Evolutionary conservation across 2,329 filamentous ascomycete genomes (phyloP), one percentile per base, ranked within the genome.

Genomic region (Daldinia sp.): DNA sequence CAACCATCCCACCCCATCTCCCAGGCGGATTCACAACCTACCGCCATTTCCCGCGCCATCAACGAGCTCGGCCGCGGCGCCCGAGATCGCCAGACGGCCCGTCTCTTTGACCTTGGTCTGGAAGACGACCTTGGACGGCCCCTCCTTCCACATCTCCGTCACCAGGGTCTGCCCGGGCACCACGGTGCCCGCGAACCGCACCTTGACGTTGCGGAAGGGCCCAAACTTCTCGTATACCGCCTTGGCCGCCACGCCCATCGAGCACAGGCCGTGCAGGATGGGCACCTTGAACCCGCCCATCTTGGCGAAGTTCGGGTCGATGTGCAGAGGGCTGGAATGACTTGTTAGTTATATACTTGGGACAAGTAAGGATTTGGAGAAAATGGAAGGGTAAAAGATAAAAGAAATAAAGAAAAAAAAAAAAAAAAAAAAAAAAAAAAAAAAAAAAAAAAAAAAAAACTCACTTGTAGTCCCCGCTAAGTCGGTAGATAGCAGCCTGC

Each of bases 251-350:
- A 98, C 89, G 74, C 96, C 96, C 77, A 99, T 95, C 79, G 90
- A 96, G 87, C 94, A 97, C 41, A 99, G 89, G n/a, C 96, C 96
- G 84, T 99, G 96, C 60, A 99, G 86, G 79, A 99, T 99, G 12
- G 96, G 96, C 30, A 85, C 89, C 83, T 96, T 92, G 89, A 99
- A 99, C 67, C 96, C 96, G 67, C 95, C 96, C 75, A 97, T 90
- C 84, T 96, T 96, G 83, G 93, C 93, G 82, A 99, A 98, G 56
- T 89, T 88, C 1, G 96, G 96, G 81, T 99, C 96, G 70, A 99
- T 92, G 84, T 99, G 96, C 1, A 99, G 89, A 13, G 96, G 96
- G 85, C 85, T 87, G 18, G 44, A 15, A 28, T 3, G n/a, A 23
- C 2, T 23, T 26, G 28, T 51, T 44, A 63, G 13, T 56, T 58